Conservation (phyloP, 176 grass and related monocot species). For the Paspalum notatum region DNA sequence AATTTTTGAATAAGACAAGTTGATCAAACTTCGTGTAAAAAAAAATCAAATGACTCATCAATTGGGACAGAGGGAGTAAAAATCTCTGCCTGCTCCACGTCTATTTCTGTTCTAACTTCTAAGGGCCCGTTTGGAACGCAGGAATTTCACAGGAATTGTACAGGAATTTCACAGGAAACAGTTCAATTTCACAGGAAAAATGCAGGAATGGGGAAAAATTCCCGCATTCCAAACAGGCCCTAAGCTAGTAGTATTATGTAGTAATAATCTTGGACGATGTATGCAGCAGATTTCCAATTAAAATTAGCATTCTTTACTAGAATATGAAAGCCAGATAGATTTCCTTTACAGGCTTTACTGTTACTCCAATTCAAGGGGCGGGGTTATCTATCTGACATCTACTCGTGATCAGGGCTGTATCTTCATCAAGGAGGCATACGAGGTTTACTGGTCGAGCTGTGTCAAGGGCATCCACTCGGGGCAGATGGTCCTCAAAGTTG, state of each 20-base stretch:
- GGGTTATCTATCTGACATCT: not conserved
- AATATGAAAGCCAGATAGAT: too few species aligned
- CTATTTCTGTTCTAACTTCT: not conserved
- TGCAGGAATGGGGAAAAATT: too few species aligned
- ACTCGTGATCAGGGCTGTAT: conserved; percentile 71
- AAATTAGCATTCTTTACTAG: not conserved
- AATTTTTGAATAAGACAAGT: too few species aligned
- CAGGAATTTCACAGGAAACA: too few species aligned
- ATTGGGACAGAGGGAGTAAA: too few species aligned
- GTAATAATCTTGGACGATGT: not conserved
- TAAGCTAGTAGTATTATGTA: not conserved
- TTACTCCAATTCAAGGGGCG: not conserved
- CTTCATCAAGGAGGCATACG: conserved; percentile 89
- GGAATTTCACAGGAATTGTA: too few species aligned
- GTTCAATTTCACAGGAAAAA: too few species aligned
- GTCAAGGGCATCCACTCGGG: conserved; percentile 73
- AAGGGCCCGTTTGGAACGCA: too few species aligned
- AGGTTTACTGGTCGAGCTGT: conserved; percentile 86
- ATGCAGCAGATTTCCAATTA: not conserved
- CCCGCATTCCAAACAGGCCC: too few species aligned
- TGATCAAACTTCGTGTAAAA: too few species aligned
- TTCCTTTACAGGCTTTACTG: not conserved
- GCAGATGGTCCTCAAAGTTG: conserved; percentile 93
- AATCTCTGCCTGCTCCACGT: not conserved
- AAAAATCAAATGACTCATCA: too few species aligned